Conservation (phyloP, 352 stramenopile species). For the Phytophthora brassicae region DNA sequence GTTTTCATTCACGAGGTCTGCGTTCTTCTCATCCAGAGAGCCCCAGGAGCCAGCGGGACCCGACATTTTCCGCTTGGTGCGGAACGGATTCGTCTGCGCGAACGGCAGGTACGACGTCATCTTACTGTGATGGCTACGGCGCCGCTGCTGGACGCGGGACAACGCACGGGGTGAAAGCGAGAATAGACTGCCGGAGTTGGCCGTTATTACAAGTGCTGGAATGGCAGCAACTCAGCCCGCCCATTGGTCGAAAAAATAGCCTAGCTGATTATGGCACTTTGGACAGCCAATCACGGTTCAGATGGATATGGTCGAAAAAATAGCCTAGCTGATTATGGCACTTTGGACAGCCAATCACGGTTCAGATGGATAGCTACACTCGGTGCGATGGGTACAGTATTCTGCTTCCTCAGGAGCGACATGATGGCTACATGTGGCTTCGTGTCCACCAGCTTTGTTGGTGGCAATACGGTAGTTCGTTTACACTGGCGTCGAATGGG, state of each 20-base stretch:
- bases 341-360: no score
- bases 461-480: no score
- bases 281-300: no score
- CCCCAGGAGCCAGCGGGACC: slow-evolving; percentile 40
- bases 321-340: no score
- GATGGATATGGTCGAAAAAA: no score
- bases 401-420: not conserved
- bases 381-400: no score
- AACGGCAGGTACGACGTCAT: slow-evolving; percentile 50
- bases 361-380: no score
- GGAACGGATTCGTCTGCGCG: slow-evolving; percentile 31
- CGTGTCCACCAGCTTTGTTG: not conserved
- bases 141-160: not conserved
- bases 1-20: slow-evolving; percentile 4
- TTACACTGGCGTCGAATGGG: no score
- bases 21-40: slow-evolving; percentile 36
- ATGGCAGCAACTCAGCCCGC: slow-evolving; percentile 7
- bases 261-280: not conserved
- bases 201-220: slow-evolving; percentile 18
- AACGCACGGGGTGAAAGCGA: not conserved
- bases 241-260: not conserved
- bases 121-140: not conserved
- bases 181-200: slow-evolving; percentile 20
- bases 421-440: slow-evolving; percentile 4
- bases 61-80: slow-evolving; percentile 67